Evolutionary conservation across 805 yeast species (phyloP).

Genomic region (Ogataea paradorogensis): DNA sequence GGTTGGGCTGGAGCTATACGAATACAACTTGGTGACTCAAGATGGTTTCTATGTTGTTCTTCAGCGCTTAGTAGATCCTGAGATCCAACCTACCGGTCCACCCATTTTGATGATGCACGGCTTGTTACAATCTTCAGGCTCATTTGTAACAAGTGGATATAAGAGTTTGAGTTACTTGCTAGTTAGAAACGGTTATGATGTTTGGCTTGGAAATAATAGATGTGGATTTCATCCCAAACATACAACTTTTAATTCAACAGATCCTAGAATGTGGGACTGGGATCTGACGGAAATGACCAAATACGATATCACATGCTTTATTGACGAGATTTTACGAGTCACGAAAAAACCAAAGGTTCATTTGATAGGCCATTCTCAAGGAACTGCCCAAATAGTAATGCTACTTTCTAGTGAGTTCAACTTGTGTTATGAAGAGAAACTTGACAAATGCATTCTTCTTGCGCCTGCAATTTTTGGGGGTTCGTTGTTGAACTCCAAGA

Average conservation of each 20-base stretch:
- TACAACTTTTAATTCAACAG: constrained; percentile 39
- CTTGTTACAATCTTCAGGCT: constrained; percentile 79
- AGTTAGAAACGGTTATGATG: constrained; percentile 59
- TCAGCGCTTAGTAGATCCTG: constrained; percentile 58
- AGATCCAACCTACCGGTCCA: constrained; percentile 26
- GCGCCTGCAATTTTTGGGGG: constrained; percentile 96
- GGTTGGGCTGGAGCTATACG: constrained; percentile 57
- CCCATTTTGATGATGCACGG: constrained; percentile 87
- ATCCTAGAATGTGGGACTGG: constrained; percentile 86
- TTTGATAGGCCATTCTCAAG: constrained; percentile 86
- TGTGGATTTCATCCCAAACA: constrained; percentile 81
- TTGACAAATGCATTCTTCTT: constrained; percentile 69
- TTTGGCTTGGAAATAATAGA: constrained; percentile 90
- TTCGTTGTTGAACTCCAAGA: constrained; percentile 56
- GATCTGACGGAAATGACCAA: constrained; percentile 79
- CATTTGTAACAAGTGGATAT: constrained; percentile 79
- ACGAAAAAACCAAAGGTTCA: constrained; percentile 45
- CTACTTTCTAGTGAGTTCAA: constrained; percentile 56
- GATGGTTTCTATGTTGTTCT: constrained; percentile 78
- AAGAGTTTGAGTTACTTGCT: constrained; percentile 68
- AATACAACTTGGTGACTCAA: constrained; percentile 59
- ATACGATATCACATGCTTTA: constrained; percentile 71
- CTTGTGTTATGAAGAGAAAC: constrained; percentile 35
- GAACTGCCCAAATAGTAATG: constrained; percentile 81
- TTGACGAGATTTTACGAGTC: constrained; percentile 51